Evolutionary conservation across 306 rosid species (phyloP), one percentile per base, ranked within the genome.

Genomic region (Vicia faba): DNA sequence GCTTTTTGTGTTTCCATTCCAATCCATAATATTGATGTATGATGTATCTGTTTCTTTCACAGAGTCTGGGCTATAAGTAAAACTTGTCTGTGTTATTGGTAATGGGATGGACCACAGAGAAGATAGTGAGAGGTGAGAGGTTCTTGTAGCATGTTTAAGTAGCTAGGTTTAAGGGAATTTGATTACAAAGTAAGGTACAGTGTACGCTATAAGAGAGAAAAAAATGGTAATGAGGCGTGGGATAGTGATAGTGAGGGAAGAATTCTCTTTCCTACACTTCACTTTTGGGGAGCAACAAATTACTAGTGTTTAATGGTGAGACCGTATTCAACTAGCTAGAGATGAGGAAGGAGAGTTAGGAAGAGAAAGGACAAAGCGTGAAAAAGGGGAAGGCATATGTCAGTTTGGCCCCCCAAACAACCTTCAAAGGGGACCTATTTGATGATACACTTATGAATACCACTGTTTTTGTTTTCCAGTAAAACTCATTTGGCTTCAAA

Each of bases 351-450:
- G 61, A 13, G 15, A 50, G 19, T 8, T 49, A 6, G 48, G 64
- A 8, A 70, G 13, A 28, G 72, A 44, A 68, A 78, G 84, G 75
- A 68, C 25, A 78, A 81, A 88, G 95, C 87, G 88, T 87, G 92
- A 85, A 87, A 87, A 87, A 73, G 86, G 70, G 81, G 85, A 78
- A 78, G 79, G 84, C 91, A 85, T 80, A 38, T 83, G 95, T 83
- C 91, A 83, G 89, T 76, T 76, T 85, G 78, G 77, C 77, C 71
- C 86, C 57, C 75, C 75, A 70, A 61, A 78, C 81, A 72, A 72
- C 48, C 79, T 40, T 69, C 73, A 15, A 38, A 57, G 84, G 87
- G 89, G 91, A 85, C 96, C 96, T 84, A 71, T 81, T 76, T 68
- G 74, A 68, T 78, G 71, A 68, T 70, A 70, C 87, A 82, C 91